Evolutionary conservation across 441 rosid genomes (phyloP), one percentile per base, ranked within the genome.

Genomic region (Jatropha multifida): DNA sequence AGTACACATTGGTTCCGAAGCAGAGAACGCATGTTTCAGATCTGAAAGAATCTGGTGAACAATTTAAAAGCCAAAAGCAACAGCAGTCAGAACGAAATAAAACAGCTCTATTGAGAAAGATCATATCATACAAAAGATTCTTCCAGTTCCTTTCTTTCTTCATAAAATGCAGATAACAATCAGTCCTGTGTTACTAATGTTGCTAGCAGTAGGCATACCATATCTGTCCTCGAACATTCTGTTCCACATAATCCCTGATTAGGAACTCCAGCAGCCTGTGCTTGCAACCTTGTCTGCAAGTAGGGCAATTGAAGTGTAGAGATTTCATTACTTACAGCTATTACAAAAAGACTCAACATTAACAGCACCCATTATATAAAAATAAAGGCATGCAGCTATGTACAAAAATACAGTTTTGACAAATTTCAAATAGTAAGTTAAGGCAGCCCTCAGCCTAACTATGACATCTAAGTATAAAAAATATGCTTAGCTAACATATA

Each of bases 181-280:
- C 32, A 42, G n/a, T 65, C 12, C 17, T 7, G 9, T 27, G 20
- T 13, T 3, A 52, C 5, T 27, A 10, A 27, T 10, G 41, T 49
- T n/a, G 42, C 12, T 1, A 63, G 4, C 56, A 73, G 1, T 40
- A 32, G 6, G 26, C 48, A 37, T 74, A 42, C 73, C 64, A 37
- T 26, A 62, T 63, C 49, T 0, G 66, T 42, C 61, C 40, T 64
- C 48, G 72, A 71, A 72, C 77, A 75, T 26, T 41, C 68, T 20
- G 41, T 40, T 44, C 77, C 88, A 26, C 90, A 81, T 6, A 93
- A 89, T 83, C 88, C 94, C 7, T 92, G 87, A 77, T 92, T 92
- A 67, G 83, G 81, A 46, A 77, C 86, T 64, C 98, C 97, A 2
- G 98, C 98, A 54, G 98, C 99, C 85, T 95, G 98, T 15, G 95